Conservation (phyloP, 305 asterid species). For the Andrographis paniculata region DNA sequence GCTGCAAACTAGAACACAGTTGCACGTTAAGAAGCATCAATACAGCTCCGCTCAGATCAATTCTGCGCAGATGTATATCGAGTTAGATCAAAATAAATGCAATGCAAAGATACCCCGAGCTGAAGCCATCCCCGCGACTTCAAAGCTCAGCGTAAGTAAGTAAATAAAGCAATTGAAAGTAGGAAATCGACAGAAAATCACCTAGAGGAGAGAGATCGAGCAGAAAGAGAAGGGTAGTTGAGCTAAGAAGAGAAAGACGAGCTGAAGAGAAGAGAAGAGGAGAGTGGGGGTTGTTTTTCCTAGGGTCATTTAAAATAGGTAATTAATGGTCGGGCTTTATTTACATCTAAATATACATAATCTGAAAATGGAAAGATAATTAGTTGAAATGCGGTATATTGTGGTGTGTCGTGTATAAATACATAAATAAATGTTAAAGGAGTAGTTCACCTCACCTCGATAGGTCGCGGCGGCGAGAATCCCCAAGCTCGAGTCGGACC, state of each 20-base stretch:
- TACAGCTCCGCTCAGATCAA: not conserved
- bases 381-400: too few species aligned
- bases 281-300: not conserved
- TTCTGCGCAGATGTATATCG: not conserved
- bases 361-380: too few species aligned
- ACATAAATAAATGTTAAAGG: too few species aligned
- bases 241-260: not conserved
- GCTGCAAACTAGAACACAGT: not conserved
- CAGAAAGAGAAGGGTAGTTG: not conserved
- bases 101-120: not conserved
- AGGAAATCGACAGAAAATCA: not conserved
- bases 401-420: too few species aligned
- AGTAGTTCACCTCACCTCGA: too few species aligned
- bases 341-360: too few species aligned
- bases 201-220: not conserved
- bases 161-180: not conserved
- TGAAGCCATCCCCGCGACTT: not conserved
- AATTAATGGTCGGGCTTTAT: too few species aligned
- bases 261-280: not conserved
- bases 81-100: not conserved
- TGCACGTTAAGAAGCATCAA: not conserved
- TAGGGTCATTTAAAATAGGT: too few species aligned
- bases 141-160: too few species aligned
- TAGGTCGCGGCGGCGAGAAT: too few species aligned
- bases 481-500: too few species aligned